Conservation (phyloP, 345 rosid genomes). For the Pugionium cornutum region DNA sequence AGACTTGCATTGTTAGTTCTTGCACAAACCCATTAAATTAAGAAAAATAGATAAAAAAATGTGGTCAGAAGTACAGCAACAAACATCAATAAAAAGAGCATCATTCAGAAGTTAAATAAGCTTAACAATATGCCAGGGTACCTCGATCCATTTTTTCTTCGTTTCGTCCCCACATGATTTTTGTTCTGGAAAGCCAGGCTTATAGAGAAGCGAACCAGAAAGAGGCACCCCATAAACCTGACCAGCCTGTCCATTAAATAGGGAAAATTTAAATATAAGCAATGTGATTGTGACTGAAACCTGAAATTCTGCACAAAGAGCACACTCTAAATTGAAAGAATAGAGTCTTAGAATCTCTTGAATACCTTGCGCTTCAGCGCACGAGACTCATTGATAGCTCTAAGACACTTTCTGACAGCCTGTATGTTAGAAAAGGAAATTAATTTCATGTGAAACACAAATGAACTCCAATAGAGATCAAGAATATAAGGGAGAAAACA, state of each 20-base stretch:
- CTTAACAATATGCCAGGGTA: constrained; percentile 38
- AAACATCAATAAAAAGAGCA: constrained; percentile 16
- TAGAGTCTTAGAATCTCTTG: constrained; percentile 25
- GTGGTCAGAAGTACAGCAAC: not conserved
- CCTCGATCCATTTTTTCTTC: constrained; percentile 97
- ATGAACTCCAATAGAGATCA: constrained; percentile 17
- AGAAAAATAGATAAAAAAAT: too few species aligned
- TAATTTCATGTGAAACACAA: constrained; percentile 16
- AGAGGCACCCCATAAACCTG: constrained; percentile 98
- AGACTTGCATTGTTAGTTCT: too few species aligned
- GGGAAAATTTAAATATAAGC: not conserved
- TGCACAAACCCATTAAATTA: too few species aligned
- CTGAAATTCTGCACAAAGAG: constrained; percentile 21
- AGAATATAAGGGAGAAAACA: not conserved
- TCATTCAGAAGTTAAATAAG: constrained; percentile 9
- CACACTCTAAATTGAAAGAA: constrained; percentile 18
- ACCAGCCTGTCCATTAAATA: constrained; percentile 72
- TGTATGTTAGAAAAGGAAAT: constrained; percentile 38
- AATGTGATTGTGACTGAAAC: constrained; percentile 12
- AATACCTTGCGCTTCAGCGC: constrained; percentile 95
- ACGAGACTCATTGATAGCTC: constrained; percentile 97
- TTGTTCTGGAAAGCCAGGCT: constrained; percentile 90
- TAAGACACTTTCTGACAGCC: constrained; percentile 79
- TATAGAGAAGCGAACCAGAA: constrained; percentile 72
- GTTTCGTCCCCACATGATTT: constrained; percentile 74